These are phyloP conservation scores for Suillus luteus DNA, from an alignment of 768 basidiomycete genomes.

Conservation along the genomic window DNA sequence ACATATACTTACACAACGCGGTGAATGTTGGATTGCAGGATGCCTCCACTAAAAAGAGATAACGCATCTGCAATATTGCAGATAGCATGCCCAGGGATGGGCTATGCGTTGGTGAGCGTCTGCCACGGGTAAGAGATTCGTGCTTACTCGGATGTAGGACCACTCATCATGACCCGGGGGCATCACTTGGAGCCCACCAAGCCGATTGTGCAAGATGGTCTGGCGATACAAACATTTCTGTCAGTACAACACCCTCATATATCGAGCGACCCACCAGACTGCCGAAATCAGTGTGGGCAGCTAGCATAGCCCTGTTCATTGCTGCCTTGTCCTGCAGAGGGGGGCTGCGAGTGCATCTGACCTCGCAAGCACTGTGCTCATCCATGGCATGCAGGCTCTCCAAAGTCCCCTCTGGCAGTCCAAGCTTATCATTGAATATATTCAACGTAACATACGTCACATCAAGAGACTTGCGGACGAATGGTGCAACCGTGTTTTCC, in stretches of 20 bases:
- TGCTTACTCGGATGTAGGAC: slow-evolving; percentile 63
- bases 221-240: slow-evolving; percentile 20
- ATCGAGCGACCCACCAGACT: slow-evolving; percentile 51
- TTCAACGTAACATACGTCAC: slow-evolving; percentile 54
- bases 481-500: slow-evolving; percentile 50
- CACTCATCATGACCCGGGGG: slow-evolving; percentile 61
- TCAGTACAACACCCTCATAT: slow-evolving; percentile 2
- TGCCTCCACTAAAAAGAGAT: slow-evolving; percentile 61
- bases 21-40: slow-evolving; percentile 64
- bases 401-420: slow-evolving; percentile 52
- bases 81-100: slow-evolving; percentile 56
- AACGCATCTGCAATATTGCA: slow-evolving; percentile 68
- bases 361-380: slow-evolving; percentile 58
- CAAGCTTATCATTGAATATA: slow-evolving; percentile 59
- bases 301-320: slow-evolving; percentile 46
- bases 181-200: slow-evolving; percentile 72
- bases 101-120: slow-evolving; percentile 28
- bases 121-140: neutral
- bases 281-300: slow-evolving; percentile 76
- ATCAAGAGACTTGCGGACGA: slow-evolving; percentile 57
- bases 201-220: slow-evolving; percentile 69
- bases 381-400: slow-evolving; percentile 42
- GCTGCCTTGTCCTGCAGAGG: slow-evolving; percentile 31
- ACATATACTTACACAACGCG: slow-evolving; percentile 51
- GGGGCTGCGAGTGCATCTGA: slow-evolving; percentile 54